These are phyloP conservation scores for Monosporascus sp. DNA, from an alignment of 2,329 filamentous ascomycete genomes.

Conservation along the genomic window DNA sequence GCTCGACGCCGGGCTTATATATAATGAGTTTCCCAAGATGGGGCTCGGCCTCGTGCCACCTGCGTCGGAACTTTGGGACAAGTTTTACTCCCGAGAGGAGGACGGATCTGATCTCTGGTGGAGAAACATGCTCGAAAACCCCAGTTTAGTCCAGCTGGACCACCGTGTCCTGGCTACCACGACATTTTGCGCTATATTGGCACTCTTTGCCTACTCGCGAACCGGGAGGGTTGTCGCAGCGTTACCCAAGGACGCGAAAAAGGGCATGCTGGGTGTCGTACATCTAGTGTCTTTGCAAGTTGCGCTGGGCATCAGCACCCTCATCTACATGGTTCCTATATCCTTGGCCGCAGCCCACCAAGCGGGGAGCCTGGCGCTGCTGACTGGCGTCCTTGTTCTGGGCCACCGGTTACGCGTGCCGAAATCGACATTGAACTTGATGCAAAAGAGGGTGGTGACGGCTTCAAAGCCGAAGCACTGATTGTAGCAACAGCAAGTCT, in stretches of 20 bases:
- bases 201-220: conserved; percentile 75
- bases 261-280: conserved; percentile 72
- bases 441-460: conserved; percentile 44
- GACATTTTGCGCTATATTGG: conserved; percentile 76
- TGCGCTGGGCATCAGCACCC: conserved; percentile 78
- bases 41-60: conserved; percentile 78
- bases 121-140: conserved; percentile 98
- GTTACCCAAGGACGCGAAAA: conserved; percentile 59
- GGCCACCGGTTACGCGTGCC: conserved; percentile 75
- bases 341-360: conserved; percentile 88
- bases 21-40: conserved; percentile 98
- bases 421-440: conserved; percentile 54
- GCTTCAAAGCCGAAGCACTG: conserved; percentile 11
- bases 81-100: conserved; percentile 74
- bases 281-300: conserved; percentile 81
- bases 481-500: not conserved
- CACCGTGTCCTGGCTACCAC: conserved; percentile 88
- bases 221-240: conserved; percentile 52
- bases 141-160: conserved; percentile 89
- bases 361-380: conserved; percentile 77
- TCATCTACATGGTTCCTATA: conserved; percentile 90
- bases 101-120: conserved; percentile 85
- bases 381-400: conserved; percentile 77
- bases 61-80: conserved; percentile 73
- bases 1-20: conserved; percentile 92